Evolutionary conservation across 768 basidiomycete species (phyloP).

Genomic region (Rhodosporidiobolus odoratus): DNA sequence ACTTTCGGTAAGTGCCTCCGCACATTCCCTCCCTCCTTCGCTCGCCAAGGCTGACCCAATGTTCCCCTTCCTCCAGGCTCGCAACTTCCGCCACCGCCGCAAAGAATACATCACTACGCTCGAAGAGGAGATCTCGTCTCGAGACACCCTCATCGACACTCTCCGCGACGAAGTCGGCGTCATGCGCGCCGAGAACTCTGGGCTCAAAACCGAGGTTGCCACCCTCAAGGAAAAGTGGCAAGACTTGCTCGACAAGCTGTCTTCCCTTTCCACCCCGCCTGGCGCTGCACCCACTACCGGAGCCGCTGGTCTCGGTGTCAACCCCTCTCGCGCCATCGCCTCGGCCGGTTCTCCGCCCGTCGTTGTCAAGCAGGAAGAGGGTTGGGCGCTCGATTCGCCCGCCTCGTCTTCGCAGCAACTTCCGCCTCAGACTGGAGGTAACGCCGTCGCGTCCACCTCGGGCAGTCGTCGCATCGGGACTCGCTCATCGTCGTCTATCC

Average conservation of each 20-base stretch:
- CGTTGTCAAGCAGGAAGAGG: constrained; percentile 26
- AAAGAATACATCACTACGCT: constrained; percentile 85
- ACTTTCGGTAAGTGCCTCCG: constrained; percentile 70
- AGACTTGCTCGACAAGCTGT: constrained; percentile 40
- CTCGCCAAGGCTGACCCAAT: neutral
- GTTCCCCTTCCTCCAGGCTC: neutral
- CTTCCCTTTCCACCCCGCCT: neutral
- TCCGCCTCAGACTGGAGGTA: constrained; percentile 9
- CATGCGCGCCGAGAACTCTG: constrained; percentile 29
- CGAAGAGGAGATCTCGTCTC: constrained; percentile 85
- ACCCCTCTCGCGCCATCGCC: constrained; percentile 34
- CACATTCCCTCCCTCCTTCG: neutral
- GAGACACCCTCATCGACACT: constrained; percentile 69
- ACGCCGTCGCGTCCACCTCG: constrained; percentile 24
- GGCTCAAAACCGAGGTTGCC: constrained; percentile 46
- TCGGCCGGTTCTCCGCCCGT: neutral
- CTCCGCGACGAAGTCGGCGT: constrained; percentile 39
- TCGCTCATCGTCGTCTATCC: constrained; percentile 34
- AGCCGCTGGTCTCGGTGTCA: constrained; percentile 23
- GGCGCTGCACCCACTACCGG: neutral
- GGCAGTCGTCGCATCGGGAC: constrained; percentile 29
- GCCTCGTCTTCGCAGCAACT: constrained; percentile 4
- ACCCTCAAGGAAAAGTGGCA: constrained; percentile 47
- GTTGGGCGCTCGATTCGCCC: constrained; percentile 36
- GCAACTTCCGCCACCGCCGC: constrained; percentile 45